Evolutionary conservation across 768 basidiomycete genomes (phyloP), one percentile per base, ranked within the genome.

Genomic region (Phaeotremella skinneri): DNA sequence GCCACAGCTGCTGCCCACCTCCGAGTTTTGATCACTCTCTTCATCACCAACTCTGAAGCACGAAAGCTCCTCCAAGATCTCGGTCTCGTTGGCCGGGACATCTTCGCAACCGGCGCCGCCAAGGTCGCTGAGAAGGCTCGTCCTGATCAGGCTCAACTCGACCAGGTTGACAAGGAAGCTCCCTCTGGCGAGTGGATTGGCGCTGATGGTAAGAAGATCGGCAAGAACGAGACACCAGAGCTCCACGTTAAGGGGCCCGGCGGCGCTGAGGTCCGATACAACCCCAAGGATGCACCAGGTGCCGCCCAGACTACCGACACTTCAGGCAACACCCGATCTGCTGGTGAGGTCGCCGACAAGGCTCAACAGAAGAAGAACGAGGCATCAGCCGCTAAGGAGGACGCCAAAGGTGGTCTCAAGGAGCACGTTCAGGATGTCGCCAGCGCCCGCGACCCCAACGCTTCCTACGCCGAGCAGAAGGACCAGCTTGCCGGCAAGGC

Each of bases 21-120:
- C 16, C 89, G 92, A 64, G 92, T 91, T 0, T 83, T 99, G 48
- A 81, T 90, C 59, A 83, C 84, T 42, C 86, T 97, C 68, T 81
- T 97, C 69, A 81, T 91, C 62, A 94, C 93, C 73, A 99, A 99
- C 79, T 87, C 89, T 0, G 80, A 94, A 79, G 87, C 89, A 29
- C 87, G 91, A 69, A 94, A 96, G 75, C 85, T 96, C 27, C 78
- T 93, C 52, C 72, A 69, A 47, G 79, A 80, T 63, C 54, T 79
- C 52, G 77, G 78, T 29, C 62, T 78, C 53, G 70, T 80, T 59
- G 79, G 78, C 62, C 86, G 90, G 41, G 91, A 94, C 75, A 81
- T 96, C 54, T 84, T 94, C 61, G 84, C 89, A 3, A 86, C 83
- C 37, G 83, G 83, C 20, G 86, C 88, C 0, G 75, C 81, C 65